Evolutionary conservation across 768 basidiomycete genomes (phyloP).

Genomic region (Auricularia sp.): DNA sequence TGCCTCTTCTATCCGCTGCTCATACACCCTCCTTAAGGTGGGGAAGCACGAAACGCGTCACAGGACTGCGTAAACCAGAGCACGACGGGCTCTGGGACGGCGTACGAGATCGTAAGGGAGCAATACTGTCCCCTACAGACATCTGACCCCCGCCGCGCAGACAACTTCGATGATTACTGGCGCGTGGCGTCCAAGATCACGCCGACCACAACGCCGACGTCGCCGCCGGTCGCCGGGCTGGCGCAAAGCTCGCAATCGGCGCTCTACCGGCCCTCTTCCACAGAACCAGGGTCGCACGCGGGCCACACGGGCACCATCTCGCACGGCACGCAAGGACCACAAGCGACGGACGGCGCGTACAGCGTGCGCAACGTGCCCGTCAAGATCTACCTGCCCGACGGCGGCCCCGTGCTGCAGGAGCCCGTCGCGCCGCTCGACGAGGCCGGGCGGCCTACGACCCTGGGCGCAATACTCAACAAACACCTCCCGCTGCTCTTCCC

Average conservation of each 20-base stretch:
- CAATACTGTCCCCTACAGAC: constrained; percentile 1
- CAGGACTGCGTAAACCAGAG: constrained; percentile 77
- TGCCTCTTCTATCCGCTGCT: background rate
- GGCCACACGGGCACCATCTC: constrained; percentile 54
- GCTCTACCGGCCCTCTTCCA: constrained; percentile 25
- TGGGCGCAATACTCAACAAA: constrained; percentile 55
- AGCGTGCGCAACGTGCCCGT: constrained; percentile 82
- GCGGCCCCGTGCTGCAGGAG: constrained; percentile 82
- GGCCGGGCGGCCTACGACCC: constrained; percentile 65
- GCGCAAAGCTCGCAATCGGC: constrained; percentile 34
- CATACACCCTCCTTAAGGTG: constrained; percentile 39
- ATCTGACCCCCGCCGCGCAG: constrained; percentile 30
- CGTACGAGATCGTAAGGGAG: constrained; percentile 75
- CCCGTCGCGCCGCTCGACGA: constrained; percentile 74
- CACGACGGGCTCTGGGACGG: constrained; percentile 98
- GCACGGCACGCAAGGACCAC: constrained; percentile 38
- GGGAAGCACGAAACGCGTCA: constrained; percentile 93
- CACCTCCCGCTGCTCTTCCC: constrained; percentile 78
- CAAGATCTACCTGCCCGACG: constrained; percentile 75
- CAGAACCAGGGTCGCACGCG: constrained; percentile 37
- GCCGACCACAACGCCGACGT: constrained; percentile 57
- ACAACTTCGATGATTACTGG: constrained; percentile 94
- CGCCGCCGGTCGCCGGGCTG: constrained; percentile 25
- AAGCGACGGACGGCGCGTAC: constrained; percentile 75
- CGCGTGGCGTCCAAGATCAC: constrained; percentile 87